phyloP scores from a whole-genome alignment of 306 rosid genomes.

The Quercus agrifolia region DNA sequence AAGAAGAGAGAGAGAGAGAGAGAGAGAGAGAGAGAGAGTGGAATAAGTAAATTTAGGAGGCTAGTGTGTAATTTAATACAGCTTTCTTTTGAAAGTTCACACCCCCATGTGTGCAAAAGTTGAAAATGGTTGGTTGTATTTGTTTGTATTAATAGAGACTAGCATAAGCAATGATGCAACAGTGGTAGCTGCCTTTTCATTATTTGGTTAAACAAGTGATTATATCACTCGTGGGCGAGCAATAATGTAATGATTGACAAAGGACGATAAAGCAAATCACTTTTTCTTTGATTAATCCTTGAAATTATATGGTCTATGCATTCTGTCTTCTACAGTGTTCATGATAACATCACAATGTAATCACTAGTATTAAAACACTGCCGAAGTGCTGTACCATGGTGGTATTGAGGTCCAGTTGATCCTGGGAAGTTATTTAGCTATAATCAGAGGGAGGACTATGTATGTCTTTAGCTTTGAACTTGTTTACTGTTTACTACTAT shows the following conservation, averaged over 20 bases:
- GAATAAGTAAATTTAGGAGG: constrained; percentile 18
- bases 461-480: no score
- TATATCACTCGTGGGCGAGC: constrained; percentile 28
- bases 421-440: neutral
- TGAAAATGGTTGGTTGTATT: constrained; percentile 36
- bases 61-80: constrained; percentile 19
- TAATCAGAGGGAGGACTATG: no score
- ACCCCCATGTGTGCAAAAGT: constrained; percentile 43
- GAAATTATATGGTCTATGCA: neutral
- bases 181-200: constrained; percentile 13
- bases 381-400: neutral
- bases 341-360: neutral
- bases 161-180: constrained; percentile 10
- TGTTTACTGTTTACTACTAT: no score
- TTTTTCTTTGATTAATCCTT: neutral
- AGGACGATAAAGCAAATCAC: constrained; percentile 1
- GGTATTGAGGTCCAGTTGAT: neutral
- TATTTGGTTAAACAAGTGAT: constrained; percentile 2
- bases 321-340: neutral
- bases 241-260: neutral
- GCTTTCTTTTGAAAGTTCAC: constrained; percentile 10
- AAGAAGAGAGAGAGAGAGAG: constrained; percentile 15
- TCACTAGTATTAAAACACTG: neutral
- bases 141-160: constrained; percentile 36
- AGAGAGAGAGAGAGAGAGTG: constrained; percentile 19